A percentile compares a stretch with the other conserved stretches of the same genome.
These are phyloP conservation scores for Suhomyces chickasaworum DNA, from an alignment of 1,139 yeast genomes.

Conservation along the genomic window DNA sequence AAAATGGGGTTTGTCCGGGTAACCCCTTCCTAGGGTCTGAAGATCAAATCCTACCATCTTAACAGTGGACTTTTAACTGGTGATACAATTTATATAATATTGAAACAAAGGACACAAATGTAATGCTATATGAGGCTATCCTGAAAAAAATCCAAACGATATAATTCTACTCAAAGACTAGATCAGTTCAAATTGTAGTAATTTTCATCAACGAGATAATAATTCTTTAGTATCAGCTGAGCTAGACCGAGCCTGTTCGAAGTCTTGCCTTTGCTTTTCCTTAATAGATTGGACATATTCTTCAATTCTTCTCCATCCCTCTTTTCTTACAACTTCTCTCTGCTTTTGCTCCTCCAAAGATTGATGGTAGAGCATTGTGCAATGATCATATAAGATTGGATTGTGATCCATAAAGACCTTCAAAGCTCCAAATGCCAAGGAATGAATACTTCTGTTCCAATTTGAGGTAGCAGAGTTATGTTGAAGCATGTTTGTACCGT, in stretches of 20 bases:
- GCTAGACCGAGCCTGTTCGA: conserved; percentile 8
- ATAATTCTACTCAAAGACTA: neutral
- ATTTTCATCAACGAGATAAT: conserved; percentile 8
- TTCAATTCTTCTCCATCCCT: conserved; percentile 77
- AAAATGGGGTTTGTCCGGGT: neutral
- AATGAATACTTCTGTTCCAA: conserved; percentile 94
- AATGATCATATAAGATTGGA: conserved; percentile 88
- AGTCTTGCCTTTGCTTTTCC: conserved; percentile 16
- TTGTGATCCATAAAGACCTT: conserved; percentile 93
- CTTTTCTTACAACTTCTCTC: conserved; percentile 62
- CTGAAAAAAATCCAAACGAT: neutral
- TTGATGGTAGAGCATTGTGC: conserved; percentile 82
- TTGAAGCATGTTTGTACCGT: conserved; percentile 21
- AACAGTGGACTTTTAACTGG: neutral
- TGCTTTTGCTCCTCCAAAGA: conserved; percentile 66
- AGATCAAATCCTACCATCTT: too few species aligned
- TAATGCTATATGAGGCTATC: neutral
- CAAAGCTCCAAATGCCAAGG: conserved; percentile 86
- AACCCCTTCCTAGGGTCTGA: too few species aligned
- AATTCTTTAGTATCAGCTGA: conserved; percentile 8
- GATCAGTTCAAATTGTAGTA: neutral
- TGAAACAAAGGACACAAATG: neutral
- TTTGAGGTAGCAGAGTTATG: conserved; percentile 52
- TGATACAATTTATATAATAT: neutral
- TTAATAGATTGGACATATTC: conserved; percentile 50